phyloP scores from a whole-genome alignment of 257 asterid species.

The Fraxinus pennsylvanica region DNA sequence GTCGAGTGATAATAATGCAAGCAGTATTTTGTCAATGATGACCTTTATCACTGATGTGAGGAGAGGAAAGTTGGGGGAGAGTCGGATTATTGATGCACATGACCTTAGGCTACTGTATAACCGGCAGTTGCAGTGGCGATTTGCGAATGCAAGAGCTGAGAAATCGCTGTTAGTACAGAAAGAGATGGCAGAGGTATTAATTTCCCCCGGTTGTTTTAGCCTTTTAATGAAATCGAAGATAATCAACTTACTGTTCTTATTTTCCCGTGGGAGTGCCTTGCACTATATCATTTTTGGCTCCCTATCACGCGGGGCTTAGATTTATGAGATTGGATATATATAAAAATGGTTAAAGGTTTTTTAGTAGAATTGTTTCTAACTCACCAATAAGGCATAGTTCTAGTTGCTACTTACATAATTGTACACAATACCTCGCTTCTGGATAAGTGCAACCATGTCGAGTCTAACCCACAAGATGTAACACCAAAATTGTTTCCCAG shows the following conservation, averaged over 20 bases:
- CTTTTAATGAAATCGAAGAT: slow-evolving; percentile 10
- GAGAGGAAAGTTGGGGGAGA: slow-evolving; percentile 75
- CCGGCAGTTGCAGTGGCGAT: slow-evolving; percentile 82
- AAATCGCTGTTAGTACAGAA: slow-evolving; percentile 52
- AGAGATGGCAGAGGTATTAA: slow-evolving; percentile 66
- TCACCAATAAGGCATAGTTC: not conserved
- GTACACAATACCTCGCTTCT: not conserved
- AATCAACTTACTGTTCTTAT: not conserved
- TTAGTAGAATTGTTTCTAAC: not conserved
- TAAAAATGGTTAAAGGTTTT: not conserved
- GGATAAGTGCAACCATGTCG: not conserved
- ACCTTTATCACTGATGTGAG: slow-evolving; percentile 63
- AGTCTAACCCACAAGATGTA: not conserved
- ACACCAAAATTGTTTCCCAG: not conserved
- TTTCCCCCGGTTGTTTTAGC: slow-evolving; percentile 8
- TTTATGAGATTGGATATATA: not conserved
- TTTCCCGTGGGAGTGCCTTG: not conserved
- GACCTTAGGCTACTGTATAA: slow-evolving; percentile 67
- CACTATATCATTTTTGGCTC: not conserved
- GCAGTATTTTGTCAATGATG: slow-evolving; percentile 50
- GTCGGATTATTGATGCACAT: slow-evolving; percentile 64
- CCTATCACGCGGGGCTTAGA: not conserved
- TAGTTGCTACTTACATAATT: not conserved
- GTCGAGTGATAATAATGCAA: slow-evolving; percentile 34
- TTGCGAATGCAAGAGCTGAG: slow-evolving; percentile 67